Evolutionary conservation across 2,329 filamentous ascomycete genomes (phyloP).

Genomic region (Didymella glomerata): DNA sequence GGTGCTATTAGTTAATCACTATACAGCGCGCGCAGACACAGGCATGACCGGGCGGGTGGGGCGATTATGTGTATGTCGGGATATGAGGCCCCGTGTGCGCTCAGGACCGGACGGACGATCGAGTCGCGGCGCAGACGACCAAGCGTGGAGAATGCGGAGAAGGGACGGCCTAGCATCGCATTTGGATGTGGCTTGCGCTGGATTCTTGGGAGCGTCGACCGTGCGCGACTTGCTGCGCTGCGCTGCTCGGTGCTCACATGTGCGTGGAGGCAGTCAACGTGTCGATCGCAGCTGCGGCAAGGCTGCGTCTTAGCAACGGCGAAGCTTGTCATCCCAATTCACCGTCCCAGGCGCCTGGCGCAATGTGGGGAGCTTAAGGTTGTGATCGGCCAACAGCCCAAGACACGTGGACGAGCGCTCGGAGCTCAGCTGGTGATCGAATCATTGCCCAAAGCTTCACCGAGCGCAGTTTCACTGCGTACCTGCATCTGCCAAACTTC

Average conservation of each 20-base stretch:
- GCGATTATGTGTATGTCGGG: slow-evolving; percentile 13
- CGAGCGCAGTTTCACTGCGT: slow-evolving; percentile 9
- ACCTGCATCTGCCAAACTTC: slow-evolving; percentile 7
- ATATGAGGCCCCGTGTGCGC: slow-evolving; percentile 16
- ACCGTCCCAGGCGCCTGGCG: slow-evolving; percentile 13
- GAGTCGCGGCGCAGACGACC: slow-evolving; percentile 14
- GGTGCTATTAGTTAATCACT: slow-evolving; percentile 33
- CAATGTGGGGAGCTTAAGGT: slow-evolving; percentile 22
- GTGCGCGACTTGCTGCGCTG: slow-evolving; percentile 7
- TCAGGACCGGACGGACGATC: slow-evolving; percentile 9
- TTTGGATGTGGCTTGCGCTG: slow-evolving; percentile 23
- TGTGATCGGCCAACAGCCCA: slow-evolving; percentile 19
- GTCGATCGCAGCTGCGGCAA: slow-evolving; percentile 1
- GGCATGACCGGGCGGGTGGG: slow-evolving; percentile 23
- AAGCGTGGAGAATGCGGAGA: slow-evolving; percentile 26
- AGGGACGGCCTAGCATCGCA: slow-evolving; percentile 20
- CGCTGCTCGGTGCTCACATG: neutral
- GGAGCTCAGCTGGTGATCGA: slow-evolving; percentile 14
- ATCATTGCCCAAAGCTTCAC: slow-evolving; percentile 17
- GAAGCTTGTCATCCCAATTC: slow-evolving; percentile 9
- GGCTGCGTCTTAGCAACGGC: slow-evolving; percentile 9
- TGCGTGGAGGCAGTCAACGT: neutral
- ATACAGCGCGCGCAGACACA: slow-evolving; percentile 18
- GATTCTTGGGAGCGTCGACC: slow-evolving; percentile 13
- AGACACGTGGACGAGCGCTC: slow-evolving; percentile 17